Conservation (phyloP, 208 protist species). For the Crithidia expoeki region DNA sequence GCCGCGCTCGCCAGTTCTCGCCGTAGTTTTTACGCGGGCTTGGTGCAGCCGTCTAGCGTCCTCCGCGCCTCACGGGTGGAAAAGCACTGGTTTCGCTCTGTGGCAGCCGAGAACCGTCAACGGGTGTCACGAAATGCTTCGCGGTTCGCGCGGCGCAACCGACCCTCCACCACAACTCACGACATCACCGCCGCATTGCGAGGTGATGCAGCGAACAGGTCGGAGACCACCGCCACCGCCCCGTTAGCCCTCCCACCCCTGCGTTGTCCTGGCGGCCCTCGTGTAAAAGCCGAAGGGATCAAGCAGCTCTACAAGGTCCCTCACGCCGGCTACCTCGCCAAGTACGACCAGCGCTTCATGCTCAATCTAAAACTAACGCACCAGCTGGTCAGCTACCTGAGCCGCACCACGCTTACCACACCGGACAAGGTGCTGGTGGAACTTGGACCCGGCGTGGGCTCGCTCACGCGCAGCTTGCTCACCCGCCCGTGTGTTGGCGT, state of each 20-base stretch:
- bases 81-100: conserved; percentile 3
- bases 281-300: conserved; percentile 76
- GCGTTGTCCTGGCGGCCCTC: conserved; percentile 83
- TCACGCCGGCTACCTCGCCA: conserved; percentile 81
- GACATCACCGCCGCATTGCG: conserved; percentile 27
- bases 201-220: neutral
- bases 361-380: conserved; percentile 91
- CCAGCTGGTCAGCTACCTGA: conserved; percentile 69
- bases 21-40: neutral
- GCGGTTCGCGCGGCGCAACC: neutral
- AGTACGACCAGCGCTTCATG: conserved; percentile 89
- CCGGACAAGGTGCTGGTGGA: conserved; percentile 85
- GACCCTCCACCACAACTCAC: conserved; percentile 25
- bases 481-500: conserved; percentile 83
- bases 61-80: conserved; percentile 3
- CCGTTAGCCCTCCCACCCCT: conserved; percentile 60
- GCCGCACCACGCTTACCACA: conserved; percentile 67
- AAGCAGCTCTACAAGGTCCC: conserved; percentile 90
- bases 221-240: neutral
- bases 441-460: conserved; percentile 80
- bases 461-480: conserved; percentile 85
- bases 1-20: neutral
- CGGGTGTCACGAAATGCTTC: neutral
- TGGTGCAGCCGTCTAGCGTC: neutral
- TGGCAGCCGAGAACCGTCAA: conserved; percentile 13